A percentile compares a stretch with the other conserved stretches of the same genome.
phyloP scores from a whole-genome alignment of 2,329 filamentous ascomycete genomes.

The Trichoderma koningiopsis region DNA sequence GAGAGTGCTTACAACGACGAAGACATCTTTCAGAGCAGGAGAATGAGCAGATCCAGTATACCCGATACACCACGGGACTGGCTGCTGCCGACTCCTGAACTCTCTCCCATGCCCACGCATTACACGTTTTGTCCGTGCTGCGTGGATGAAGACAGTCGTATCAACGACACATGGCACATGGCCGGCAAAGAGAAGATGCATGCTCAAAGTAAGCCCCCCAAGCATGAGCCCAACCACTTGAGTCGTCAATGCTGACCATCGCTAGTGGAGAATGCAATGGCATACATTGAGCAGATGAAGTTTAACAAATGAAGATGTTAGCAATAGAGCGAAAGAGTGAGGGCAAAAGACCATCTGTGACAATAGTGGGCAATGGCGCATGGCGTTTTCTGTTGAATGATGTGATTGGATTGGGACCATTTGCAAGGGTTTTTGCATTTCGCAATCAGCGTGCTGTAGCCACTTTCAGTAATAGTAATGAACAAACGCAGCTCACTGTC shows the following conservation, averaged over 20 bases:
- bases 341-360: background rate
- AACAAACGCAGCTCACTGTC: constrained; percentile 9
- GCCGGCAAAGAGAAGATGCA: constrained; percentile 24
- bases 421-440: constrained; percentile 9
- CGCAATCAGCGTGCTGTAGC: constrained; percentile 12
- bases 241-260: constrained; percentile 20
- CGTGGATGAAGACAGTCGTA: constrained; percentile 21
- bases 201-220: constrained; percentile 21
- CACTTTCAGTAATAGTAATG: constrained; percentile 12
- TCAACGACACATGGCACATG: constrained; percentile 26
- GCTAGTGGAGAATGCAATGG: constrained; percentile 23
- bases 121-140: constrained; percentile 26
- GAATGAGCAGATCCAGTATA: background rate
- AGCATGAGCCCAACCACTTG: background rate
- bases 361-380: constrained; percentile 6
- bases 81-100: constrained; percentile 20
- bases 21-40: background rate
- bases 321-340: background rate
- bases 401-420: constrained; percentile 1
- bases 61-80: constrained; percentile 24
- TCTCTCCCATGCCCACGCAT: constrained; percentile 24
- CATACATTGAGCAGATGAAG: constrained; percentile 25
- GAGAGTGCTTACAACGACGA: background rate
- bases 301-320: constrained; percentile 2
- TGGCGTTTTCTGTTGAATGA: constrained; percentile 11